Percentiles rank a stretch among this genome's conserved stretches.
Evolutionary conservation across 2,329 filamentous ascomycete genomes (phyloP).

Genomic region (Cytospora piceicola): DNA sequence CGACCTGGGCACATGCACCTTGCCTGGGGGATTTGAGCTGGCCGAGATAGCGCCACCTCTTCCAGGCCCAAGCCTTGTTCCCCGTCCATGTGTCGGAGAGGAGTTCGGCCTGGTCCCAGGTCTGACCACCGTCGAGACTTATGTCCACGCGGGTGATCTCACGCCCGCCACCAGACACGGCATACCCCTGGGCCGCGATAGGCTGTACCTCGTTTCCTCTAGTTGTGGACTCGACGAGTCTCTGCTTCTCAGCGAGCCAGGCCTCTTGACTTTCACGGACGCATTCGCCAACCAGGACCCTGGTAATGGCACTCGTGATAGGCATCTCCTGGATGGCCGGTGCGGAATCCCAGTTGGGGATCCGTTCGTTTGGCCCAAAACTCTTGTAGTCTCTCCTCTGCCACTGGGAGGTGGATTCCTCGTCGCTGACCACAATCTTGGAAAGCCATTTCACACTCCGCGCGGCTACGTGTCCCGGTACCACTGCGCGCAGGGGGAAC

Average conservation of each 20-base stretch:
- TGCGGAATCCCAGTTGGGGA: slow-evolving; percentile 65
- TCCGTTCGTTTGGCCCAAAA: slow-evolving; percentile 65
- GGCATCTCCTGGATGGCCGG: slow-evolving; percentile 71
- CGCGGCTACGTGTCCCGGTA: slow-evolving; percentile 69
- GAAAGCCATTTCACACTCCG: slow-evolving; percentile 72
- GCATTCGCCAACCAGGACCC: slow-evolving; percentile 48
- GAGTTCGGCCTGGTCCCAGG: slow-evolving; percentile 67
- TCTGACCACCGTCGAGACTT: slow-evolving; percentile 64
- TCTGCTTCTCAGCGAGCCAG: neutral
- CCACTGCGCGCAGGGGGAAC: slow-evolving; percentile 64
- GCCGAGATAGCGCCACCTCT: slow-evolving; percentile 62
- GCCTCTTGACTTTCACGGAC: slow-evolving; percentile 26
- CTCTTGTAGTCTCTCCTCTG: slow-evolving; percentile 71
- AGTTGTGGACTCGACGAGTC: neutral
- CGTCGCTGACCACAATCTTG: slow-evolving; percentile 65
- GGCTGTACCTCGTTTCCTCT: slow-evolving; percentile 23
- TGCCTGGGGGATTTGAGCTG: slow-evolving; percentile 43
- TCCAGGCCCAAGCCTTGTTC: slow-evolving; percentile 65
- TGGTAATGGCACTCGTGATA: slow-evolving; percentile 68
- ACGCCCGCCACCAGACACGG: slow-evolving; percentile 69
- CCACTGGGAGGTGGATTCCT: slow-evolving; percentile 69
- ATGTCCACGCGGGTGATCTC: slow-evolving; percentile 70
- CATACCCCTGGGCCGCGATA: slow-evolving; percentile 62
- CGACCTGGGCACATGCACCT: slow-evolving; percentile 52
- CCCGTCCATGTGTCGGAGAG: slow-evolving; percentile 52